Evolutionary conservation across 164 flowering plant species (phyloP).

Genomic region (Protea cynaroides): DNA sequence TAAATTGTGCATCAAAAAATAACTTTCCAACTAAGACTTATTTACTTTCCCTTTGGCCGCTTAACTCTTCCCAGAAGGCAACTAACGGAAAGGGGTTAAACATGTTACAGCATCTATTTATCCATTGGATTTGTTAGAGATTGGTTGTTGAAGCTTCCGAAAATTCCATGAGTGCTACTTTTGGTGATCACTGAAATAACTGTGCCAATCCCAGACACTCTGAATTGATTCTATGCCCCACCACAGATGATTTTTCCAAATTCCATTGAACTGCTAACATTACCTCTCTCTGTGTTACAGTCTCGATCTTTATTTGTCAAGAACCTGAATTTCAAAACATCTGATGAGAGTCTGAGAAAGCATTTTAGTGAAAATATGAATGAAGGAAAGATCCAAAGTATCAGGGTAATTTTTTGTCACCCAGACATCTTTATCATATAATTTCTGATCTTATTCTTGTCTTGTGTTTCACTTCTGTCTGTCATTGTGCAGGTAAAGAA

Average conservation of each 20-base stretch:
- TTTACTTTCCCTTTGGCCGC: no score
- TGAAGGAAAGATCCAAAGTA: slow-evolving; percentile 62
- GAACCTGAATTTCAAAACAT: slow-evolving; percentile 84
- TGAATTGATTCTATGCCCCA: not conserved
- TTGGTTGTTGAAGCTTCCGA: no score
- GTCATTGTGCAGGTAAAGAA: slow-evolving; percentile 54
- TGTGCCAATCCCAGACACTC: no score
- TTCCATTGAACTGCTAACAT: slow-evolving; percentile 4
- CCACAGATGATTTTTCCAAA: not conserved
- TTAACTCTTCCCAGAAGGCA: no score
- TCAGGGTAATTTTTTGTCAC: slow-evolving; percentile 47
- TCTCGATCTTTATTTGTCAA: slow-evolving; percentile 81
- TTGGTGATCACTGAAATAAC: no score
- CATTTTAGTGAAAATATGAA: slow-evolving; percentile 62
- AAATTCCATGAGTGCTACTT: no score
- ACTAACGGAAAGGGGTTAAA: not conserved
- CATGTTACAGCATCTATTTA: not conserved
- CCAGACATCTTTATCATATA: not conserved
- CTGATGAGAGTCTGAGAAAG: slow-evolving; percentile 62
- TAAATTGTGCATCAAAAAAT: no score
- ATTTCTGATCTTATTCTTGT: slow-evolving; percentile 2
- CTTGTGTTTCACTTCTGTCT: slow-evolving; percentile 10
- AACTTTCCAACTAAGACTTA: no score
- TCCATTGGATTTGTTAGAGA: no score
- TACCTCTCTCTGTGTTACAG: slow-evolving; percentile 34